phyloP scores from a whole-genome alignment of 805 yeast genomes.

The Debaryomyces tyrocola region DNA sequence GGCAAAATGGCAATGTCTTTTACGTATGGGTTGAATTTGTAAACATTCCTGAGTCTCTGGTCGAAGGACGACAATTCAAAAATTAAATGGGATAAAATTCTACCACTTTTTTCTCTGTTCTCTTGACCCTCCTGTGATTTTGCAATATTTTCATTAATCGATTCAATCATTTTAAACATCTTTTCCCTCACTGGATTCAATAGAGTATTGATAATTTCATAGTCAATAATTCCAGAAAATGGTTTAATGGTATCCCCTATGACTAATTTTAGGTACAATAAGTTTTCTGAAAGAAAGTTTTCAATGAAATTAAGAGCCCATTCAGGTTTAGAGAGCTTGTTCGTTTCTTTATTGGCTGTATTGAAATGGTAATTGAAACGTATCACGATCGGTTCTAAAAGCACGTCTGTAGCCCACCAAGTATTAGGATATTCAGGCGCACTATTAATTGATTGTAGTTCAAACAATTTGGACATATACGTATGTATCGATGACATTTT shows the following conservation, averaged over 20 bases:
- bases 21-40: constrained; percentile 47
- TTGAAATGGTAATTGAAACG: constrained; percentile 65
- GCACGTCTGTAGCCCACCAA: constrained; percentile 51
- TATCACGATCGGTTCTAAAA: constrained; percentile 45
- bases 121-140: constrained; percentile 12
- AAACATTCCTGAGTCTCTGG: constrained; percentile 42
- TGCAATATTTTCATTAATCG: constrained; percentile 24
- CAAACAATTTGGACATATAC: constrained; percentile 17
- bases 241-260: constrained; percentile 33
- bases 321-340: constrained; percentile 67
- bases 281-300: constrained; percentile 40
- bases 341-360: constrained; percentile 52
- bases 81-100: constrained; percentile 57
- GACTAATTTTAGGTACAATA: constrained; percentile 39
- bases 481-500: constrained; percentile 2
- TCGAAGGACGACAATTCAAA: constrained; percentile 61
- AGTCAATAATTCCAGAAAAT: constrained; percentile 28
- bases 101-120: constrained; percentile 39
- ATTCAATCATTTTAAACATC: constrained; percentile 25
- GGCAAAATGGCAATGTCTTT: constrained; percentile 19
- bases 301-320: constrained; percentile 60
- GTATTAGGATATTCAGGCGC: constrained; percentile 33
- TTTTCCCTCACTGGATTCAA: constrained; percentile 49
- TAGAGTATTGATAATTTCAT: constrained; percentile 45
- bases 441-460: constrained; percentile 30